Evolutionary conservation across 2,329 filamentous ascomycete genomes (phyloP), one percentile per base, ranked within the genome.

Genomic region (Cordyceps farinosa): DNA sequence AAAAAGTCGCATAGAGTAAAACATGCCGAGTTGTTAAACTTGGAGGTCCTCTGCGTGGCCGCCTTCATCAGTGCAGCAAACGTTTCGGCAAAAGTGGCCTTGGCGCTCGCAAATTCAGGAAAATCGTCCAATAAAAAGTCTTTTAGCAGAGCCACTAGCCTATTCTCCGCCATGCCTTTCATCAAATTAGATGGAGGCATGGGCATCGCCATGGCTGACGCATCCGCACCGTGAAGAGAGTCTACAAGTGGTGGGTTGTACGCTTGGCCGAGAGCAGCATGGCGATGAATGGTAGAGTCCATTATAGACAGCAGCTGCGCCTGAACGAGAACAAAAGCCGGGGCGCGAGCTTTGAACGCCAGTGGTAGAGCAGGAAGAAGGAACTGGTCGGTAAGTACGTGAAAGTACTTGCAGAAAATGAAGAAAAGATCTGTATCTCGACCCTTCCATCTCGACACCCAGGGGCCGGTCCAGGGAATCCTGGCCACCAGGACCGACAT

Each of bases 1-100:
- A 97, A 79, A 67, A 97, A 92, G 73, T 97, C 93, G 72, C 92
- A 94, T n/a, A 97, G 80, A 10, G 91, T 90, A 72, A 95, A 95
- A 74, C 92, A 96, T 22, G 91, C 90, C 66, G 87, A 87, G 71
- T 92, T 90, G 73, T 96, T 89, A 72, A 89, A 96, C 61, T 91
- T 81, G 0, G 91, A 93, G 0, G 90, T 93, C 67, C 85, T 87
- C 67, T 88, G 86, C 1, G 91, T 87, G 2, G 89, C 86, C 1
- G 89, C 87, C 72, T 90, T 92, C 71, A 95, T 81, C 34, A 96
- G 78, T 32, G 81, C 79, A 70, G 87, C 87, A 74, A 96, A 94
- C 0, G 89, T 84, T 67, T 90, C 85, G 3, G 90, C 90, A 74
- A 95, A 96, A 0, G 91, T 84, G 61, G 89, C 83, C 60, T 88